Evolutionary conservation across 768 basidiomycete genomes (phyloP).

Genomic region (Gymnopilus dilepis): DNA sequence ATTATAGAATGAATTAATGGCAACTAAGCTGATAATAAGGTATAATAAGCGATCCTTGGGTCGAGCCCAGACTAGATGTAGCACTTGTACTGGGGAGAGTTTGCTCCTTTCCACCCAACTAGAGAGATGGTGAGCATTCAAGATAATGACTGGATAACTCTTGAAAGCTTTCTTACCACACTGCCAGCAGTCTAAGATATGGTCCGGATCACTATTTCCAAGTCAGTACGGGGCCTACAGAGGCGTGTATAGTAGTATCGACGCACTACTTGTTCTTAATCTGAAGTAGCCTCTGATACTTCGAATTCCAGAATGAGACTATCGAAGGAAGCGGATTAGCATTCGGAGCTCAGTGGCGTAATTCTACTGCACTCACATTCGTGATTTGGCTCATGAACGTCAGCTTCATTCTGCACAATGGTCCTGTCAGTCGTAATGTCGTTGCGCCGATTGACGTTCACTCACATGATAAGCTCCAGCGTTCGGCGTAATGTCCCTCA

Average conservation of each 20-base stretch:
- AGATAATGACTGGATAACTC: neutral
- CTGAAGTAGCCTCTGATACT: slow-evolving; percentile 27
- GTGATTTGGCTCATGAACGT: slow-evolving; percentile 32
- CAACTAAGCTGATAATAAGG: too few relatives aligned
- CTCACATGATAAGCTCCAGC: slow-evolving; percentile 33
- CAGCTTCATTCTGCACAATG: slow-evolving; percentile 30
- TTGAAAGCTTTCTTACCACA: slow-evolving; percentile 26
- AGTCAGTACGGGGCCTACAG: neutral
- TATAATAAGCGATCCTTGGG: too few relatives aligned
- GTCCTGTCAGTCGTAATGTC: neutral
- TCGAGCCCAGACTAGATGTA: slow-evolving; percentile 22
- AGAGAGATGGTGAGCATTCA: too few relatives aligned
- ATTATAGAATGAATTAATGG: too few relatives aligned
- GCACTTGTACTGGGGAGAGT: slow-evolving; percentile 22
- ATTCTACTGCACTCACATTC: slow-evolving; percentile 24
- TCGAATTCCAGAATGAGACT: slow-evolving; percentile 32
- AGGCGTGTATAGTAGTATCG: neutral
- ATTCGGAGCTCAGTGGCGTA: neutral
- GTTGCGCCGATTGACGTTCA: neutral
- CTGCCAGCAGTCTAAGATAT: slow-evolving; percentile 35
- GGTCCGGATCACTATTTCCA: slow-evolving; percentile 28
- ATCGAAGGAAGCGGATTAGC: neutral
- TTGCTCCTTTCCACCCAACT: slow-evolving; percentile 28
- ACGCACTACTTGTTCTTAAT: slow-evolving; percentile 36
- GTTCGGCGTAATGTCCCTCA: slow-evolving; percentile 30